phyloP scores from a whole-genome alignment of 2,329 filamentous ascomycete genomes.

The Penicillium sp. region DNA sequence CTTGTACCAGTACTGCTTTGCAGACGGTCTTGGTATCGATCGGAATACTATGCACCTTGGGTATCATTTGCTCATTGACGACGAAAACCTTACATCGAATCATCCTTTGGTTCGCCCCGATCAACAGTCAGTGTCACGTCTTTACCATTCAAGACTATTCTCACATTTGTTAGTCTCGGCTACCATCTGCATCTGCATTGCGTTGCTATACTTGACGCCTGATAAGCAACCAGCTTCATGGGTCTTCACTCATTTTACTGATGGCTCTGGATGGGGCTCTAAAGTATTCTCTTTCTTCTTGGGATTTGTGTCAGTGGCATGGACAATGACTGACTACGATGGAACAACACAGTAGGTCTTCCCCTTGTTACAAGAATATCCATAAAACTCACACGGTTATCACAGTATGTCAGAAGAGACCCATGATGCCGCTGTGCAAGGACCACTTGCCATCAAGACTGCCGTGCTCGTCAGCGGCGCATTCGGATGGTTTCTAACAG shows the following conservation, averaged over 20 bases:
- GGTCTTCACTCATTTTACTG: conserved; percentile 57
- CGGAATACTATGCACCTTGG: conserved; percentile 50
- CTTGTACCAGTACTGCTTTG: conserved; percentile 45
- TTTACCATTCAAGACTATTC: no score
- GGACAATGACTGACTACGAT: conserved; percentile 64
- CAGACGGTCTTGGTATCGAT: conserved; percentile 57
- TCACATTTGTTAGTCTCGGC: conserved; percentile 44
- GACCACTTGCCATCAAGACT: conserved; percentile 54
- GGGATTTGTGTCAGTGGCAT: conserved; percentile 44
- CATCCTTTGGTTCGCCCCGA: conserved; percentile 60
- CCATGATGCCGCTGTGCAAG: conserved; percentile 56
- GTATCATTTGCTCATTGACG: conserved; percentile 57
- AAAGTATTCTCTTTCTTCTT: conserved; percentile 58
- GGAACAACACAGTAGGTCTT: conserved; percentile 55
- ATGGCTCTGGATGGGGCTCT: conserved; percentile 59
- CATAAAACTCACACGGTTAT: conserved; percentile 6
- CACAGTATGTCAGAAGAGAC: conserved; percentile 60
- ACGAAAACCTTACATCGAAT: conserved; percentile 56
- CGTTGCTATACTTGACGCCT: conserved; percentile 53
- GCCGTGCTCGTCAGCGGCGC: conserved; percentile 56
- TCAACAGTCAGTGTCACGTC: conserved; percentile 54
- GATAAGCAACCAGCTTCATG: conserved; percentile 54
- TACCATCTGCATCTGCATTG: conserved; percentile 55
- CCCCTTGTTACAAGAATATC: not conserved
- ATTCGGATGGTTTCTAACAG: conserved; percentile 57